Evolutionary conservation across 2,329 filamentous ascomycete species (phyloP).

Genomic region (Colletotrichum limetticola): DNA sequence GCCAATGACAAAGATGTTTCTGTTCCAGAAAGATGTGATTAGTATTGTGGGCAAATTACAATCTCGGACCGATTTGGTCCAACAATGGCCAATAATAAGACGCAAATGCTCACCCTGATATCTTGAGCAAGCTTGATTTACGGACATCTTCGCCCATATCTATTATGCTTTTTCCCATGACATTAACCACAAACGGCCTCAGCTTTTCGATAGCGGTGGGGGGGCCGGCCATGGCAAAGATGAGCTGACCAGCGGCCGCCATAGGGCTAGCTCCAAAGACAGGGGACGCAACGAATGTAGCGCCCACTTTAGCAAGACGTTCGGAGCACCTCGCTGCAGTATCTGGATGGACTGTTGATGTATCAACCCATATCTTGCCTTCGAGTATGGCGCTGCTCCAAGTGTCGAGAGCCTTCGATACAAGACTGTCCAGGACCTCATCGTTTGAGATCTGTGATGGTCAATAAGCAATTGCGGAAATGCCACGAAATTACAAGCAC

Average conservation of each 20-base stretch:
- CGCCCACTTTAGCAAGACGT: conserved; percentile 19
- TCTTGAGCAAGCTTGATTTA: conserved; percentile 53
- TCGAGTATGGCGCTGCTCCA: conserved; percentile 19
- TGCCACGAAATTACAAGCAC: too few species aligned
- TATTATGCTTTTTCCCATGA: conserved; percentile 52
- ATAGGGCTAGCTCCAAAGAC: conserved; percentile 55
- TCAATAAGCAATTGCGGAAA: not conserved
- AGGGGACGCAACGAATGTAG: conserved; percentile 48
- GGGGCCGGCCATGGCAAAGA: conserved; percentile 53
- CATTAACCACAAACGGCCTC: conserved; percentile 51
- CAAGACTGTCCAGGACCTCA: conserved; percentile 14
- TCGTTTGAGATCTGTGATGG: conserved; percentile 21
- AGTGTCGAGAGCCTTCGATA: conserved; percentile 6
- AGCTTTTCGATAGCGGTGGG: conserved; percentile 44
- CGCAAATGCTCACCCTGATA: conserved; percentile 46
- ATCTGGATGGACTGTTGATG: conserved; percentile 42
- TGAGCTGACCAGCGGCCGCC: conserved; percentile 53
- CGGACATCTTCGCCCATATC: conserved; percentile 53
- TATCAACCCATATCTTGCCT: conserved; percentile 39
- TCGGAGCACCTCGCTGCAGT: conserved; percentile 40
- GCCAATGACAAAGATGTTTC: conserved; percentile 47
- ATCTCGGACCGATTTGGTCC: not conserved
- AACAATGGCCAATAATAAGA: not conserved
- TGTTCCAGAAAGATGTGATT: conserved; percentile 12
- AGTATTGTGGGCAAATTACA: not conserved